Conservation (phyloP, 768 basidiomycete genomes). For the Rhizopogon rudus region DNA sequence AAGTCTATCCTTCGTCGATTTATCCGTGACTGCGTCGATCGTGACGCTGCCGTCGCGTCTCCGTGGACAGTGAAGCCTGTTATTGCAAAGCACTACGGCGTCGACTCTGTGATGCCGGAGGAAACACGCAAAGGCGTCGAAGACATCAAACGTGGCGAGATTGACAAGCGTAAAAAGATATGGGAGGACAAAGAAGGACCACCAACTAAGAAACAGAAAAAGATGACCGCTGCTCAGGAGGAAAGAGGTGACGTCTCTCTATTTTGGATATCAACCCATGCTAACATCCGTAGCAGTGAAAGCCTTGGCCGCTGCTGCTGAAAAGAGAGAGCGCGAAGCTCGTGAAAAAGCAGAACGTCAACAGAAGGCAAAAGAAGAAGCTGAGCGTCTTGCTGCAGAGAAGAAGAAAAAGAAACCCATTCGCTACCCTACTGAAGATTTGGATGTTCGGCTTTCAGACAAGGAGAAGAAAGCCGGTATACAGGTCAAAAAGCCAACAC, state of each 20-base stretch:
- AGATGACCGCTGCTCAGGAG: slow-evolving; percentile 66
- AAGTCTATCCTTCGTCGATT: slow-evolving; percentile 96
- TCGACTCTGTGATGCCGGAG: slow-evolving; percentile 82
- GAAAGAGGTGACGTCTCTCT: slow-evolving; percentile 52
- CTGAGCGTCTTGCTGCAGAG: slow-evolving; percentile 65
- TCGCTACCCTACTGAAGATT: slow-evolving; percentile 90
- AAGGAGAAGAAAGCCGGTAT: slow-evolving; percentile 81
- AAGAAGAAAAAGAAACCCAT: slow-evolving; percentile 88
- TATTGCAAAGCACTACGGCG: slow-evolving; percentile 81
- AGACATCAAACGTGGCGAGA: slow-evolving; percentile 78
- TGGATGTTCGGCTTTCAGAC: slow-evolving; percentile 75
- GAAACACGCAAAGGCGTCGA: slow-evolving; percentile 77
- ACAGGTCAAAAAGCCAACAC: slow-evolving; percentile 60
- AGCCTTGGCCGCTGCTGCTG: slow-evolving; percentile 34
- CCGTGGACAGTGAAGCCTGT: slow-evolving; percentile 92
- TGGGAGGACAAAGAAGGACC: slow-evolving; percentile 88
- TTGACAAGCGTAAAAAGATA: slow-evolving; percentile 88
- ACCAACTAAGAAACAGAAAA: slow-evolving; percentile 78
- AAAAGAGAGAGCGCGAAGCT: slow-evolving; percentile 66
- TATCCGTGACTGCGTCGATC: slow-evolving; percentile 91
- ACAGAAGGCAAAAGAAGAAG: slow-evolving; percentile 62
- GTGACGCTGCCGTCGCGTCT: slow-evolving; percentile 87
- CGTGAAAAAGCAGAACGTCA: slow-evolving; percentile 66
- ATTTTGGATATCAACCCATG: slow-evolving; percentile 3
- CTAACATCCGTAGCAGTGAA: slow-evolving; percentile 17